Evolutionary conservation across 176 grass and related monocot species (phyloP), one percentile per base, ranked within the genome.

Genomic region (Urochloa ruziziensis): DNA sequence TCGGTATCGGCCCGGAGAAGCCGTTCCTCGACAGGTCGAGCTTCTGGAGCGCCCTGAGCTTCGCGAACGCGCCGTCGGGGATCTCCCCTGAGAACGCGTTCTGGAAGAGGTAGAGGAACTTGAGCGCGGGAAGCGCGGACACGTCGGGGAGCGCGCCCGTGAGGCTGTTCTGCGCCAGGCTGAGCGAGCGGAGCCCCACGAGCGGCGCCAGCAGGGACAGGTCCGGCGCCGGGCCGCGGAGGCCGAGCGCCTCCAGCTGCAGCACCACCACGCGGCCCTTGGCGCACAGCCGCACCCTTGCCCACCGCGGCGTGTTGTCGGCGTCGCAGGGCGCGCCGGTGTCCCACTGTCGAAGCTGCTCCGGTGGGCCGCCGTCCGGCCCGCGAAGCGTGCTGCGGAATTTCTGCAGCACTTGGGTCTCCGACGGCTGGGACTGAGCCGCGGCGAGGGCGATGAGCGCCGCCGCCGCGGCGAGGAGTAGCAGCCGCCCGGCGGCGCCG

Each of bases 121-220:
- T 91, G 43, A 98, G 84, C 4, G 54, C 56, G 4, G 79, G 69
- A 33, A 98, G 87, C 15, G 17, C 11, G 32, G 89, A 62, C 30
- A 98, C 19, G 47, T 91, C 80, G 11, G 96, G 96, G 65, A 98
- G 82, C 29, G 82, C 14, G 5, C 96, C 96, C 0, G 70, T 73
- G 62, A 98, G 88, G 53, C 60, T 77, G 87, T 98, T 98, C 72
- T 78, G 73, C 13, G 76, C 75, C 29, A 98, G 75, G 85, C 96
- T 98, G 64, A 98, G 87, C 36, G 89, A 74, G 6, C 96, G 96
- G 27, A 98, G 91, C 1, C 36, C 40, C 4, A n/a, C 73, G 9
- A 98, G 82, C 1, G 23, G 74, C 0, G 58, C 80, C 34, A 97
- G 92, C 47, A 52, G 23, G 11, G 29, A 4, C 9, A 93, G 30